Evolutionary conservation across 208 protist genomes (phyloP), one percentile per base, ranked within the genome.

Genomic region (Acanthamoeba polyphaga): DNA sequence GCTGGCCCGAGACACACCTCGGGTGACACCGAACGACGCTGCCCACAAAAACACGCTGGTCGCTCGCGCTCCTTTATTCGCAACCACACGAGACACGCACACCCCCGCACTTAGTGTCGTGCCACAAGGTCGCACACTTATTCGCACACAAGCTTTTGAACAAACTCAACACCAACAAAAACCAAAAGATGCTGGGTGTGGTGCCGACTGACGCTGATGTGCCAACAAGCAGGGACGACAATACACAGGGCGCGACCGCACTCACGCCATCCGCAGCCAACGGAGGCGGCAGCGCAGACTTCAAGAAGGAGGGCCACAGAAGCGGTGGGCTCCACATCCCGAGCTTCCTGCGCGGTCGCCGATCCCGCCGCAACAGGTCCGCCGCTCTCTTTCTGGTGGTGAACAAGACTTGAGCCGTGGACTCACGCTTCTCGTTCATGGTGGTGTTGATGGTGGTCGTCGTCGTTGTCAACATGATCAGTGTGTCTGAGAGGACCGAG

Each of bases 281-380:
- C 19, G 22, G 8, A 12, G 27, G 22, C 46, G n/a, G 76, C 10
- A 12, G 19, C 12, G 76, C 13, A 12, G 49, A 85, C 15, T 22
- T 60, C 34, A 85, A 85, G 76, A 51, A 58, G 46, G 76, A 85
- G 46, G 29, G 46, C 19, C 70, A 78, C 34, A 34, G 32, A 17
- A 78, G 70, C 34, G 70, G n/a, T 15, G 49, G 34, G 2, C 76
- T 85, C 19, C 76, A 85, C 76, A 51, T 85, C 49, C 76, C 76
- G 12, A 51, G 22, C 22, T 85, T 85, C 76, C 49, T 85, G 24
- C 76, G 76, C 6, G 22, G 76, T 34, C 76, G 76, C n/a, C 66
- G 66, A 74, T 74, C 66, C 76, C 76, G 76, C 24, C 70, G 70
- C 32, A 80, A 80, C 70, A 80, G 70, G 70, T 80, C 19, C 70